A percentile compares a stretch with the other conserved stretches of the same genome.
Evolutionary conservation across 805 yeast genomes (phyloP).

Genomic region (Zygoascus flipseniorum): DNA sequence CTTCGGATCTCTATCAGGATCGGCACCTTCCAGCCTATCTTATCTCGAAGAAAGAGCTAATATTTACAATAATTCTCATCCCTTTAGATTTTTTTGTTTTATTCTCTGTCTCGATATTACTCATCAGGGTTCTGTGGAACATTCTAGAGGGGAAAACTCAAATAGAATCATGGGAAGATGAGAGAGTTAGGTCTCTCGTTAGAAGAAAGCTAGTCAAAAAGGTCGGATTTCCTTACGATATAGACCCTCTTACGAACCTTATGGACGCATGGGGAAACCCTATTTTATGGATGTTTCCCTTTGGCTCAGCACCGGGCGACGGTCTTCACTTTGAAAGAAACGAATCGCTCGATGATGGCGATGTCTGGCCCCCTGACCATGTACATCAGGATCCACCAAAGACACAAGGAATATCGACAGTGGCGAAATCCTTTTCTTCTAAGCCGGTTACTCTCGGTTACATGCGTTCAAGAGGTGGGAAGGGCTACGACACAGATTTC

Average conservation of each 20-base stretch:
- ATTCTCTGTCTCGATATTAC: conserved; percentile 49
- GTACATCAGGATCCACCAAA: conserved; percentile 35
- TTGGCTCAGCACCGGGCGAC: conserved; percentile 50
- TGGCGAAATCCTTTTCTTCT: conserved; percentile 1
- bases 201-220: conserved; percentile 25
- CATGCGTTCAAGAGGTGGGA: conserved; percentile 2
- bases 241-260: conserved; percentile 51
- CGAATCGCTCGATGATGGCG: conserved; percentile 38
- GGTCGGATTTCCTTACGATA: conserved; percentile 73
- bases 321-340: conserved; percentile 54
- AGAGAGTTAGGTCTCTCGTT: conserved; percentile 63
- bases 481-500: conserved; percentile 20
- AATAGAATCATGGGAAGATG: conserved; percentile 89
- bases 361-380: conserved; percentile 95
- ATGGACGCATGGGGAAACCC: conserved; percentile 49
- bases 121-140: conserved; percentile 52
- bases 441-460: conserved; percentile 12
- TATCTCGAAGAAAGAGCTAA: conserved; percentile 43
- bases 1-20: conserved; percentile 31
- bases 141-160: conserved; percentile 67
- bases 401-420: conserved; percentile 5
- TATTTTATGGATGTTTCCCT: conserved; percentile 60
- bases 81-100: conserved; percentile 53
- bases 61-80: conserved; percentile 44
- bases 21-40: conserved; percentile 32